Percentiles rank a stretch among this genome's conserved stretches.
Conservation (phyloP, 768 basidiomycete species). For the Daedalea quercina region DNA sequence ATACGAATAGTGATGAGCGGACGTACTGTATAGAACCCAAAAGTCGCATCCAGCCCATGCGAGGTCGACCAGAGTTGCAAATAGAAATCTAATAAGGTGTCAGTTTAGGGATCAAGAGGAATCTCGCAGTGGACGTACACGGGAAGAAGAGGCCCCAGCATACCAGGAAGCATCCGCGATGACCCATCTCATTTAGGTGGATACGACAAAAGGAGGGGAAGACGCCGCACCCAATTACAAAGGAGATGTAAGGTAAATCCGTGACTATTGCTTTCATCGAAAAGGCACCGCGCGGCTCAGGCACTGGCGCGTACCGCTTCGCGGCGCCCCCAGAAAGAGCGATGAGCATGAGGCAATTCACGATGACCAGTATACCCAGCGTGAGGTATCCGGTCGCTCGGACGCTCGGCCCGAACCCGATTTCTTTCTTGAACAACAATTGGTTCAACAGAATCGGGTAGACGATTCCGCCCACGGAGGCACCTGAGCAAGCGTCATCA, state of each 20-base stretch:
- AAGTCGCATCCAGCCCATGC: conserved; percentile 3
- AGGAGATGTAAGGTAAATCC: neutral
- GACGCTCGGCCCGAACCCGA: conserved; percentile 36
- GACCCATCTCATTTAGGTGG: no score
- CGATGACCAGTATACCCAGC: conserved; percentile 19
- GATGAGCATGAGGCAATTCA: conserved; percentile 13
- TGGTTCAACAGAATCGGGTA: conserved; percentile 53
- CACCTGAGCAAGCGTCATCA: neutral
- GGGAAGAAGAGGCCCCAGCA: neutral
- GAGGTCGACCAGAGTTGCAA: neutral
- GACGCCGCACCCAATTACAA: neutral
- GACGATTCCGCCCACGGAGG: conserved; percentile 17
- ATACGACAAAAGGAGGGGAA: neutral
- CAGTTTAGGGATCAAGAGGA: neutral
- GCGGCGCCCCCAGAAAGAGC: neutral
- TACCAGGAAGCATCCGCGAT: neutral
- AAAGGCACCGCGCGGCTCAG: neutral
- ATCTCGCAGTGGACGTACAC: neutral
- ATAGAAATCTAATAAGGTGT: neutral
- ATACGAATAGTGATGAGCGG: neutral
- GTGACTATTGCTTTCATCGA: neutral
- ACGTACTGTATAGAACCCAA: conserved; percentile 10
- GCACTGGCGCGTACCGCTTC: conserved; percentile 1
- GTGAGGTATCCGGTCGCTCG: conserved; percentile 35
- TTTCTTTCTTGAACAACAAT: conserved; percentile 22